Base-by-base conservation (phyloP, 140 eudicot genomes). In the Senecio squalidus region DNA sequence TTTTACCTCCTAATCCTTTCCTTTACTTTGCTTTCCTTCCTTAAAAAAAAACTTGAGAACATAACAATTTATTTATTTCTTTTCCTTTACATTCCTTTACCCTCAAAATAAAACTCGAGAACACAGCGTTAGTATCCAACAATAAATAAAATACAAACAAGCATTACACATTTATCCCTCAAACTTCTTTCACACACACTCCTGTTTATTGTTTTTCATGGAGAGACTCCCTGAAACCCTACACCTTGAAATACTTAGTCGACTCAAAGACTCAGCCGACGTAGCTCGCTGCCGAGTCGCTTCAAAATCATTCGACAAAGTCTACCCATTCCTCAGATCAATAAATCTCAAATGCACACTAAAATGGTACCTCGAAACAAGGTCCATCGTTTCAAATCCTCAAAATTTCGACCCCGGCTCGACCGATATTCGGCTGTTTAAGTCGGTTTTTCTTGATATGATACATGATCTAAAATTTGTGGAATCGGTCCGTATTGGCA, bases 201-300 rank as follows among this genome's bases (percentile, higher is more conserved):
- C 17, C 6, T 14, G 50, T 44, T 16, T 44, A 3, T 17, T n/a
- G 2, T 3, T 20, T 23, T 25, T 45, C 8, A 64, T 64, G 73
- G 65, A 56, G 47, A 64, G 63, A 27, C 84, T 83, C 34, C 84
- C 87, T 8, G 58, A 73, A 23, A 15, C 74, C 17, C 16, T 83
- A 21, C 9, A 78, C 33, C 58, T 81, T 62, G 83, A 84, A 2
- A 81, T 84, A 55, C 89, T 81, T 60, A 71, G 76, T 80, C 89
- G 85, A 51, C 78, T 84, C 67, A 29, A 23, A 25, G 85, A 77
- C 76, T 77, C 89, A 23, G 33, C 78, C 28, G 81, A 69, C 27
- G 74, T 81, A 7, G 80, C 89, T 57, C 85, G 89, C 31, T 73
- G 75, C 60, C 74, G 80, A 22, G 53, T 81, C 73, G 74, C 65